phyloP scores from a whole-genome alignment of 345 rosid species.

The Populus ilicifolia region DNA sequence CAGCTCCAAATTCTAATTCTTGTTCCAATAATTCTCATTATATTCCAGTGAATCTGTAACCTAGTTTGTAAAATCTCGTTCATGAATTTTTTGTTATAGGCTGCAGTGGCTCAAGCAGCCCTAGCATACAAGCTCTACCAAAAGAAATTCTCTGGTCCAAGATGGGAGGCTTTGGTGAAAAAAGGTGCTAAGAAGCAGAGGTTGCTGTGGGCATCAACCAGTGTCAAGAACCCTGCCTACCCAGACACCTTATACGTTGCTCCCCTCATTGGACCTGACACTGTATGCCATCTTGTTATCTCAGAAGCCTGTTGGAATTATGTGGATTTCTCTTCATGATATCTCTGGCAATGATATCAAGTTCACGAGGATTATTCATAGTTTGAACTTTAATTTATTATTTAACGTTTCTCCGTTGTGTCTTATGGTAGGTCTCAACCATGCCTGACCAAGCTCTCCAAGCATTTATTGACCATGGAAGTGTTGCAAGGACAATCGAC shows the following conservation, averaged over 20 bases:
- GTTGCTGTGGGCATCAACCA: slow-evolving; percentile 92
- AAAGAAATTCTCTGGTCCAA: slow-evolving; percentile 94
- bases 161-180: slow-evolving; percentile 93
- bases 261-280: slow-evolving; percentile 96
- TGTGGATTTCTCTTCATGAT: neutral
- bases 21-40: neutral
- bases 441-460: slow-evolving; percentile 99
- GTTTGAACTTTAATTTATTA: neutral
- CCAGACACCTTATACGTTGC: slow-evolving; percentile 79
- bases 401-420: neutral
- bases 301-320: neutral
- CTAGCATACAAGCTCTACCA: slow-evolving; percentile 92
- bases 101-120: slow-evolving; percentile 96
- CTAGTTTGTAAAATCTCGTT: slow-evolving; percentile 11
- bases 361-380: neutral
- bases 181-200: slow-evolving; percentile 99
- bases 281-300: slow-evolving; percentile 43
- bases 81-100: slow-evolving; percentile 40
- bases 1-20: neutral
- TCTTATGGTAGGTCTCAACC: slow-evolving; percentile 67
- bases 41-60: neutral
- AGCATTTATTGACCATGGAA: slow-evolving; percentile 84
- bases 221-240: slow-evolving; percentile 97
- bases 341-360: neutral
- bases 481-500: slow-evolving; percentile 84